Conservation (phyloP, 108 stramenopile genomes). For the Hondaea fermentalgiana region DNA sequence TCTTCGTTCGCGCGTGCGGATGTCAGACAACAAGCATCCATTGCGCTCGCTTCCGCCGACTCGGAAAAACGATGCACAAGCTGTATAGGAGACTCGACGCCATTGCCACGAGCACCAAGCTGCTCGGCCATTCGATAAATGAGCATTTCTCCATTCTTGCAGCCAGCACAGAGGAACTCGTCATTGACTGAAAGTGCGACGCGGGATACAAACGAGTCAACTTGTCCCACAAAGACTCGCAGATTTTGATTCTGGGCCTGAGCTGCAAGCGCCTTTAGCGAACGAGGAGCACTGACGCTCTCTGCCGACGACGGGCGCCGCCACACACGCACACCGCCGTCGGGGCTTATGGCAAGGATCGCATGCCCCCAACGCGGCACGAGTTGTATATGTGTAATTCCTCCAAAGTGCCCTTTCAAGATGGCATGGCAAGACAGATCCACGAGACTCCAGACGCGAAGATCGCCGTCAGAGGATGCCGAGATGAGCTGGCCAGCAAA, state of each 20-base stretch:
- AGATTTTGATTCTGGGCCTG: background rate
- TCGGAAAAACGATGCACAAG: background rate
- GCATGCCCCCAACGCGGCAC: background rate
- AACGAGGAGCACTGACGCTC: background rate
- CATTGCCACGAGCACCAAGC: background rate
- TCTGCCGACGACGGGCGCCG: background rate
- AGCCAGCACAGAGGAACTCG: background rate
- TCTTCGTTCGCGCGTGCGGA: background rate
- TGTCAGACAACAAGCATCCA: background rate
- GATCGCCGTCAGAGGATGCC: background rate
- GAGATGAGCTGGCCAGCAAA: background rate
- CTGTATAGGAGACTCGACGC: background rate
- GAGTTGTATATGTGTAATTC: background rate
- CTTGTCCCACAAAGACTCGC: background rate
- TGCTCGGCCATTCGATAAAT: background rate
- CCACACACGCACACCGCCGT: background rate
- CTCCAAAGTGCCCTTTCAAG: background rate
- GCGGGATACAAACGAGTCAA: background rate
- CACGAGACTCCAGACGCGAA: background rate
- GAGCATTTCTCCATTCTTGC: background rate
- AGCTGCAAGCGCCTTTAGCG: background rate
- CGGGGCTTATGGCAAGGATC: background rate
- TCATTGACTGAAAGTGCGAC: background rate
- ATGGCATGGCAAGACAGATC: background rate
- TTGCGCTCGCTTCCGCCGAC: background rate